Evolutionary conservation across 225 moss, liverwort and hornwort species (phyloP).

Genomic region (Bryum argenteum): DNA sequence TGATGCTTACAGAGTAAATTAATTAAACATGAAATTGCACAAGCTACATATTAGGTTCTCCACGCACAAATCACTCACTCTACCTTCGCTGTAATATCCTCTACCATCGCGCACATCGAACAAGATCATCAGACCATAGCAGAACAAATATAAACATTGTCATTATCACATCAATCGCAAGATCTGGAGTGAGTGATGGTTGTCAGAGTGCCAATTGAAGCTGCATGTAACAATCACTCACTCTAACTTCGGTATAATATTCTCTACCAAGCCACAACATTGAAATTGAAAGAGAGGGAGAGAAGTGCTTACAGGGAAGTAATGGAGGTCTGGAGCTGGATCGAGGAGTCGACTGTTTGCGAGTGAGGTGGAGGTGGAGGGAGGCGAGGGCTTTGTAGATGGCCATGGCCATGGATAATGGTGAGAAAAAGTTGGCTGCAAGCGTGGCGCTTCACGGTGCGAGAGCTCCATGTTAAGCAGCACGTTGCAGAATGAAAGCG

Average conservation of each 20-base stretch:
- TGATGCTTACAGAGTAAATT: too few species aligned
- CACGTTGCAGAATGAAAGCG: not conserved
- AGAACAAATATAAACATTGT: not conserved
- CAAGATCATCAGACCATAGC: too few species aligned
- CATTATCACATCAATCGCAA: not conserved
- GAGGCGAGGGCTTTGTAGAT: not conserved
- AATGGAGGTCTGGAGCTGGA: not conserved
- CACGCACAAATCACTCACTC: too few species aligned
- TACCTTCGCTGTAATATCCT: too few species aligned
- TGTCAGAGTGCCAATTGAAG: too few species aligned
- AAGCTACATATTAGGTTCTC: too few species aligned
- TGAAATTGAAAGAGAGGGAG: not conserved
- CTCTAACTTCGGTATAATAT: not conserved
- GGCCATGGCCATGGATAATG: not conserved
- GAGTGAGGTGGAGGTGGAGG: not conserved
- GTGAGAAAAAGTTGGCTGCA: not conserved
- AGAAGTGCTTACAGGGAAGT: conserved; percentile 5
- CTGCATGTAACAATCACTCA: not conserved
- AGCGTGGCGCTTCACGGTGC: not conserved
- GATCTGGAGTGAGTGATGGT: not conserved
- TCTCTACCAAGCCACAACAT: not conserved
- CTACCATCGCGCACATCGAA: too few species aligned
- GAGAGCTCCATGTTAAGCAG: conserved; percentile 5
- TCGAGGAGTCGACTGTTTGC: not conserved
- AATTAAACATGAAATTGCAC: too few species aligned